Evolutionary conservation across 108 stramenopile species (phyloP).

Genomic region (Aurantiochytrium sp.): DNA sequence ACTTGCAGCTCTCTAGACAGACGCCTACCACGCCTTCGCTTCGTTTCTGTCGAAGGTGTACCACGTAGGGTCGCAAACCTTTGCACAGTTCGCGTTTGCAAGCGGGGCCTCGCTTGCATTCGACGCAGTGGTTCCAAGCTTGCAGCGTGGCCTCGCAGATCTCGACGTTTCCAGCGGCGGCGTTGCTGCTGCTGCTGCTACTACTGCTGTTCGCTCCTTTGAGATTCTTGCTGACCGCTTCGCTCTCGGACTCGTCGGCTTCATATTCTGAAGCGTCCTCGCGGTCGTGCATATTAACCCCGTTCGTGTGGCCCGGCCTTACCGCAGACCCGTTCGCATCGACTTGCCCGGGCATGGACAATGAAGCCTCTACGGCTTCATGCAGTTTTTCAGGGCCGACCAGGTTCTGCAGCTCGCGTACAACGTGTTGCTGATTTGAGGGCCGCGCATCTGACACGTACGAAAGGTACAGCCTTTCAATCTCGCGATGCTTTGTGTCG

Average conservation of each 20-base stretch:
- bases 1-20: not conserved
- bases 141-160: not conserved
- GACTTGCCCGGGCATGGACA: not conserved
- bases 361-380: not conserved
- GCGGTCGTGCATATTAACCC: not conserved
- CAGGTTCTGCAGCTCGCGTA: not conserved
- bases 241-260: not conserved
- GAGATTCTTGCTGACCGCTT: not conserved
- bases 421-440: not conserved
- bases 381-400: not conserved
- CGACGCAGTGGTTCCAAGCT: constrained; percentile 4
- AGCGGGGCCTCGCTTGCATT: not conserved
- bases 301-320: not conserved
- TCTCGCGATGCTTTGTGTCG: not conserved
- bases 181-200: not conserved
- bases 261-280: constrained; percentile 1
- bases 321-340: not conserved
- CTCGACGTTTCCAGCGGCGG: not conserved
- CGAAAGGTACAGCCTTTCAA: not conserved
- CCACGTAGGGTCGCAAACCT: not conserved
- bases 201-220: not conserved
- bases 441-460: not conserved
- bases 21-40: not conserved
- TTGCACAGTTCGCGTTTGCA: not conserved
- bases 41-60: not conserved